Conservation (phyloP, 306 rosid species). For the Luffa aegyptiaca region DNA sequence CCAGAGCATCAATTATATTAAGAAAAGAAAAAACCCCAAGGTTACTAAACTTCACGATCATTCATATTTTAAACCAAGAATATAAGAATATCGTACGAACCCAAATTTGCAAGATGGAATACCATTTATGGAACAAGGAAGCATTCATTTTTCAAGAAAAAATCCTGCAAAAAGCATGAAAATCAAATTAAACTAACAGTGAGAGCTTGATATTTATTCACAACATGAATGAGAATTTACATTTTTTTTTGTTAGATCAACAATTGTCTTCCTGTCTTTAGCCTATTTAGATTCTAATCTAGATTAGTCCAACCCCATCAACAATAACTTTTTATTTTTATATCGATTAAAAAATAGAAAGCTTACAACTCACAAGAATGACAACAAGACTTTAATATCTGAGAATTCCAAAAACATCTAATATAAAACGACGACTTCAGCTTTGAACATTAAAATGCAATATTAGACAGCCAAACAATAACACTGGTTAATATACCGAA, state of each 20-base stretch:
- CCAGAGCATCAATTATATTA: no score
- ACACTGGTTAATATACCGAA: no score
- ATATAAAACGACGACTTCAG: no score
- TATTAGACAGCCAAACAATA: no score
- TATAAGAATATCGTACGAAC: constrained; percentile 25
- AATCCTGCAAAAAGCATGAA: constrained; percentile 39
- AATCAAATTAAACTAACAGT: background rate
- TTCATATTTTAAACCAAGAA: background rate
- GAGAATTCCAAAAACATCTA: no score
- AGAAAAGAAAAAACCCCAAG: background rate
- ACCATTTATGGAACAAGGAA: constrained; percentile 93
- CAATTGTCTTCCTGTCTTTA: constrained; percentile 42
- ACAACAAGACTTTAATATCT: no score
- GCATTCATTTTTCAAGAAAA: constrained; percentile 81
- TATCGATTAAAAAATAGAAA: no score
- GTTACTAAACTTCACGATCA: background rate
- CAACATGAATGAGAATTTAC: constrained; percentile 17
- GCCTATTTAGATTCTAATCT: constrained; percentile 6
- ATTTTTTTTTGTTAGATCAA: constrained; percentile 52
- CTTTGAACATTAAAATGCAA: no score
- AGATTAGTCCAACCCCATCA: no score
- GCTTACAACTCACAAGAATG: no score
- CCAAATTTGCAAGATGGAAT: constrained; percentile 87
- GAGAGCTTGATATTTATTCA: background rate
- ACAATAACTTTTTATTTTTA: no score